Evolutionary conservation across 2,329 filamentous ascomycete genomes (phyloP).

Genomic region (Xenoacremonium recifei): DNA sequence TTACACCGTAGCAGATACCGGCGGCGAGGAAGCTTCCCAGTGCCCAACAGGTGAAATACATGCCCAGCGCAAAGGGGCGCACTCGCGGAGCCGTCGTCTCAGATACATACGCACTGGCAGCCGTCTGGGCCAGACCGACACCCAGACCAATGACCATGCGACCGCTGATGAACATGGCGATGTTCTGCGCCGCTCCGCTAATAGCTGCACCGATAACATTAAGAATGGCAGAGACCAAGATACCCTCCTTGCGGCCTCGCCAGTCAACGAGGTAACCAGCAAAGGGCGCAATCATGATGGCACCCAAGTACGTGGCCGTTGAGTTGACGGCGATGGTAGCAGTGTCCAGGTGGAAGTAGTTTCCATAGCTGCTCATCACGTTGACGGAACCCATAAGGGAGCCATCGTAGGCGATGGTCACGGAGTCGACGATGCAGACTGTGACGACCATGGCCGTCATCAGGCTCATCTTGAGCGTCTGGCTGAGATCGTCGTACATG

Average conservation of each 20-base stretch:
- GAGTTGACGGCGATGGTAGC: slow-evolving; percentile 12
- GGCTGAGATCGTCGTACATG: too few relatives aligned
- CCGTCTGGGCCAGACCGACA: slow-evolving; percentile 3
- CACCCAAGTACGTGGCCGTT: background rate
- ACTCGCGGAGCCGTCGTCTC: slow-evolving; percentile 12
- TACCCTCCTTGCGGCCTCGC: slow-evolving; percentile 10
- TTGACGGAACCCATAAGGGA: slow-evolving; percentile 4
- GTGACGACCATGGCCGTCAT: too few relatives aligned
- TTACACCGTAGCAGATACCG: background rate
- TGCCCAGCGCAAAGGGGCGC: slow-evolving; percentile 7
- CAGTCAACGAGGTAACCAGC: slow-evolving; percentile 13
- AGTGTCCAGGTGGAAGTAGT: slow-evolving; percentile 12
- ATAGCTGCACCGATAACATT: slow-evolving; percentile 5
- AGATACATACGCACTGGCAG: slow-evolving; percentile 9
- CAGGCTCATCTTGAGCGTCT: too few relatives aligned
- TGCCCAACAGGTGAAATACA: slow-evolving; percentile 9
- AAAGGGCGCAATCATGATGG: slow-evolving; percentile 6
- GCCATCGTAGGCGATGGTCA: slow-evolving; percentile 10
- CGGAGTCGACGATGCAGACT: too few relatives aligned
- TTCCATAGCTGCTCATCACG: slow-evolving; percentile 9
- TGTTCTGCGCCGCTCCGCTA: slow-evolving; percentile 7
- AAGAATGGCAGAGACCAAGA: slow-evolving; percentile 9
- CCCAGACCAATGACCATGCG: slow-evolving; percentile 9
- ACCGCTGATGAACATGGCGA: slow-evolving; percentile 5
- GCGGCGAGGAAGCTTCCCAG: background rate